Evolutionary conservation across 2,329 filamentous ascomycete genomes (phyloP).

Genomic region (Aspergillus ustus): DNA sequence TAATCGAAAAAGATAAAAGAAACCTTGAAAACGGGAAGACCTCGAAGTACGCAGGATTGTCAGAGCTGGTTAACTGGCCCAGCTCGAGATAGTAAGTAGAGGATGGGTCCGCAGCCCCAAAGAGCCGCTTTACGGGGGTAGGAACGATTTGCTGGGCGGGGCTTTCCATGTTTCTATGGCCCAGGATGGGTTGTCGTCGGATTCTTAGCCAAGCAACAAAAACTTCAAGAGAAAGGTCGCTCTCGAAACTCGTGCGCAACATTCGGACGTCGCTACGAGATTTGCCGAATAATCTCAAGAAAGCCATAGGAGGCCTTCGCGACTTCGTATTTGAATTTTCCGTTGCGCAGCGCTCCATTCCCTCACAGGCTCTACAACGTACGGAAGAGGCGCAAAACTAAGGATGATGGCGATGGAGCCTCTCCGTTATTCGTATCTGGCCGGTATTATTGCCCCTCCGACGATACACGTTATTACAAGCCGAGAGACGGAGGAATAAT

Average conservation of each 20-base stretch:
- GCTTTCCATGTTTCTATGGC: neutral
- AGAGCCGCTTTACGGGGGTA: slow-evolving; percentile 24
- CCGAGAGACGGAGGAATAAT: neutral
- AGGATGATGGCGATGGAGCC: slow-evolving; percentile 6
- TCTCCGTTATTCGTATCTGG: neutral
- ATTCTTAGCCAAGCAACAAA: neutral
- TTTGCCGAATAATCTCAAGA: slow-evolving; percentile 1
- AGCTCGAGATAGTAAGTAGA: slow-evolving; percentile 8
- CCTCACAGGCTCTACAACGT: neutral
- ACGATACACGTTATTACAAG: neutral
- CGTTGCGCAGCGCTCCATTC: neutral
- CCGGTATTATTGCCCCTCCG: neutral
- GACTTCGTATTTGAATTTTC: neutral
- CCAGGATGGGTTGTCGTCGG: neutral
- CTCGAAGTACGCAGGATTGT: slow-evolving; percentile 4
- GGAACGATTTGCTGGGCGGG: neutral
- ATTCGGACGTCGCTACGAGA: slow-evolving; percentile 2
- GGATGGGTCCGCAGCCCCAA: slow-evolving; percentile 18
- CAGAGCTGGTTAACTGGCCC: slow-evolving; percentile 14
- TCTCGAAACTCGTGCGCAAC: neutral
- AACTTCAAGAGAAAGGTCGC: neutral
- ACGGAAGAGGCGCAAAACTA: slow-evolving; percentile 15
- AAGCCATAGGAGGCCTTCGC: neutral
- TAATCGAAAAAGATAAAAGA: slow-evolving; percentile 1
- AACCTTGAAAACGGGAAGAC: no score